Evolutionary conservation across 306 rosid genomes (phyloP).

Genomic region (Vigna trinervia): DNA sequence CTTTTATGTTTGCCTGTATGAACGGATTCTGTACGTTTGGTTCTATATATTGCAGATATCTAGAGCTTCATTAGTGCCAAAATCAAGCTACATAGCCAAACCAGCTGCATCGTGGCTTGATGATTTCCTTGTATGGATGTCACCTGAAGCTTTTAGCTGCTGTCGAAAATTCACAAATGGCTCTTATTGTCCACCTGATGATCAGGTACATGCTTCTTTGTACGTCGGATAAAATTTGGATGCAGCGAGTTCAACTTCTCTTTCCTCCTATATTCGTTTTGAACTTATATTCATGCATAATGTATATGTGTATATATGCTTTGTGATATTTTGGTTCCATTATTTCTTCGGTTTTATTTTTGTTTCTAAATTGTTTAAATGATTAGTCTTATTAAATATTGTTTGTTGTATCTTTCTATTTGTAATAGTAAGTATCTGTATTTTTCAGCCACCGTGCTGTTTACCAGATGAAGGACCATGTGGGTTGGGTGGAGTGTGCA

Average conservation of each 20-base stretch:
- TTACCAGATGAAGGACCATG: constrained; percentile 83
- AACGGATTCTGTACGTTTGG: constrained; percentile 37
- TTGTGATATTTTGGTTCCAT: constrained; percentile 25
- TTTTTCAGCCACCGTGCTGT: constrained; percentile 93
- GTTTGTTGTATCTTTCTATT: constrained; percentile 31
- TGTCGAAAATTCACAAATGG: constrained; percentile 88
- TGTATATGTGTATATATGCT: not conserved
- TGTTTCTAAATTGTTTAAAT: constrained; percentile 26
- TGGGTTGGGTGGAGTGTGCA: constrained; percentile 86
- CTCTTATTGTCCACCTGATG: constrained; percentile 97
- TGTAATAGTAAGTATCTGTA: constrained; percentile 43
- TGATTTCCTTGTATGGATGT: constrained; percentile 97
- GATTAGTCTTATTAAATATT: constrained; percentile 39
- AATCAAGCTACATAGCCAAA: constrained; percentile 88
- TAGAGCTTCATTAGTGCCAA: constrained; percentile 77
- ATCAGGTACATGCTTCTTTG: constrained; percentile 68
- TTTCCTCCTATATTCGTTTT: constrained; percentile 22
- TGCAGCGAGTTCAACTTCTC: constrained; percentile 27
- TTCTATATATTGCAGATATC: constrained; percentile 72
- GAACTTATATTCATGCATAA: constrained; percentile 35
- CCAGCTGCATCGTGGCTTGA: constrained; percentile 99
- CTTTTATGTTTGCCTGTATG: constrained; percentile 17
- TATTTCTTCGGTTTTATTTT: not conserved
- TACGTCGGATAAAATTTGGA: constrained; percentile 8
- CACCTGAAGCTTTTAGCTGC: constrained; percentile 99